Percentiles rank a stretch among this genome's conserved stretches.
These are phyloP conservation scores for Chara braunii DNA, from an alignment of 139 green algal species.

Conservation along the genomic window DNA sequence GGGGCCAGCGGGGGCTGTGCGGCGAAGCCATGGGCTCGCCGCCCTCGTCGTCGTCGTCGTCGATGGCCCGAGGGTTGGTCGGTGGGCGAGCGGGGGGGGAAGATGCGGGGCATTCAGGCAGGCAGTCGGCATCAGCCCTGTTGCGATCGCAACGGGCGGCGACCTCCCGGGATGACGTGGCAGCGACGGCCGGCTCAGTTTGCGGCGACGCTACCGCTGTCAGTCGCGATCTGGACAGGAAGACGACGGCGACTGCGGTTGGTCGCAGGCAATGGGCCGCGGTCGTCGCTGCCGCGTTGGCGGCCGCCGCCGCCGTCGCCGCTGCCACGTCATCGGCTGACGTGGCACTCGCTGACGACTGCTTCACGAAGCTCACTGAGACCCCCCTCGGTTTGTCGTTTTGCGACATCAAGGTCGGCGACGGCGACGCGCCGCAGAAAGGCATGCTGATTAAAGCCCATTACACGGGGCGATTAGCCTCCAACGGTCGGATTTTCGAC, in stretches of 20 bases:
- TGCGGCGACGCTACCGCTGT: not conserved
- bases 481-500: constrained; percentile 42
- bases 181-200: not conserved
- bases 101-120: too few relatives aligned
- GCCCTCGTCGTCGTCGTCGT: too few relatives aligned
- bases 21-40: too few relatives aligned
- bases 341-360: constrained; percentile 1
- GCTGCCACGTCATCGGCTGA: too few relatives aligned
- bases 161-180: not conserved
- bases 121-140: not conserved
- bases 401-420: constrained; percentile 8
- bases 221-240: not conserved
- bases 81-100: too few relatives aligned
- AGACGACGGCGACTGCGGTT: not conserved
- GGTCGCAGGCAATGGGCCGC: too few relatives aligned
- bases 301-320: too few relatives aligned
- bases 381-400: constrained; percentile 12
- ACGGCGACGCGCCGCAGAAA: constrained; percentile 16
- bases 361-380: constrained; percentile 3
- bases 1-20: too few relatives aligned
- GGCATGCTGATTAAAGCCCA: constrained; percentile 36
- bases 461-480: constrained; percentile 32
- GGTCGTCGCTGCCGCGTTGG: too few relatives aligned
- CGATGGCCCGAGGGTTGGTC: too few relatives aligned
- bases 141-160: not conserved